Evolutionary conservation across 2,329 filamentous ascomycete genomes (phyloP), one percentile per base, ranked within the genome.

Genomic region (Exserohilum rostratum): DNA sequence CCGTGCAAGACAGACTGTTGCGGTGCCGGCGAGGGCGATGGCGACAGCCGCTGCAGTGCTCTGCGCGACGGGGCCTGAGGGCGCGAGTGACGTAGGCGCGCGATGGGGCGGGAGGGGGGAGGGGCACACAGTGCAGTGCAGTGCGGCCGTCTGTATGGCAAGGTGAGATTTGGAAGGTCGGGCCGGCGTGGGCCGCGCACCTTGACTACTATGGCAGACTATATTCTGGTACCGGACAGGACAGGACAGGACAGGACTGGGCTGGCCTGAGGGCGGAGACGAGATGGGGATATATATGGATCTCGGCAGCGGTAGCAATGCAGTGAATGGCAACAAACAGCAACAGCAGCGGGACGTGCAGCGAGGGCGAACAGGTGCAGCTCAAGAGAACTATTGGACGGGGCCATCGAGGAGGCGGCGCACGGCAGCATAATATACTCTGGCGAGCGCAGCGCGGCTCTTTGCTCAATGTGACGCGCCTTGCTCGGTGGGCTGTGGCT

Each of bases 11-110:
- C n/a, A n/a, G n/a, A n/a, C n/a, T n/a, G n/a, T 15, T 1, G 37
- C n/a, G 6, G 13, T 25, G 37, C 20, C n/a, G 18, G 15, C 17
- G 5, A 20, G 35, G 17, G 46, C 48, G 53, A 46, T 38, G 50
- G 58, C 57, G 59, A 57, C 55, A 51, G 49, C 50, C 33, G 58
- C 59, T 52, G 65, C 56, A 47, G 58, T 56, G 44, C n/a, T 42
- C 25, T 27, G 51, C 48, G 58, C 48, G 35, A 48, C 48, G 50
- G 57, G 56, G 58, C 56, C n/a, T 25, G 22, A 49, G 47, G 60
- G 50, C 47, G 57, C 47, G 46, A 37, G 60, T 66, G 64, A 67
- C 63, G 61, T 66, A 60, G 43, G 39, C 22, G 47, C 27, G 27
- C 31, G n/a, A n/a, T n/a, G n/a, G n/a, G n/a, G n/a, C 44, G 47